Evolutionary conservation across 2,329 filamentous ascomycete species (phyloP), one percentile per base, ranked within the genome.

Genomic region (Colletotrichum navitas): DNA sequence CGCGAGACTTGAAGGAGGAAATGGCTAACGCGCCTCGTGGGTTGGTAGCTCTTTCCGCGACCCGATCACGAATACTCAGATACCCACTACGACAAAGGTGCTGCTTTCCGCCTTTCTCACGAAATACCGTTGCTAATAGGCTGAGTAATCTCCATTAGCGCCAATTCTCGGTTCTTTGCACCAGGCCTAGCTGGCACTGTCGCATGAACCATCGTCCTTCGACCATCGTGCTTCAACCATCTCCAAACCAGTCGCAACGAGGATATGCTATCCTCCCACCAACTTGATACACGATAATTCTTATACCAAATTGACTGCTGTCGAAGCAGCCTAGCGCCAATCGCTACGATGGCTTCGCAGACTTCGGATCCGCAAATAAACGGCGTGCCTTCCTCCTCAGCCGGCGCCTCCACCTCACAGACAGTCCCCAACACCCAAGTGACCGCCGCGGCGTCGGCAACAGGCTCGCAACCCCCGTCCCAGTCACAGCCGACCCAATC

Each of bases 351-450:
- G 73, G 71, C 75, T 21, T 82, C 82, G 77, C 78, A 80, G 56
- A 74, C 76, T 16, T 75, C 78, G 54, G 77, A 79, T 41, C 82
- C 87, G 10, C 87, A 90, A 76, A 83, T 87, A 12, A 90, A 91
- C 77, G 89, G 88, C 73, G 80, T 86, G 32, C 79, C 83, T 1
- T 71, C 81, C 26, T 79, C 85, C 47, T 81, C 85, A 36, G 75
- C 85, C 39, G 75, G 79, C 10, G 76, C 81, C 41, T 80, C 77
- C 72, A 75, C 77, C 56, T 81, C 83, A 4, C 79, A 83, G 64
- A 80, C 81, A 36, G 74, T 80, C 24, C 75, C 79, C 29, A 80
- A 80, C 55, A 82, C 81, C n/a, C 81, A 83, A 62, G 76, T 77
- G 8, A 78, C 80, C 5, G 67, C 78, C 3, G 52, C 78, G 24